Evolutionary conservation across 176 grass and related monocot species (phyloP).

Genomic region (Ampelocalamus luodianensis): DNA sequence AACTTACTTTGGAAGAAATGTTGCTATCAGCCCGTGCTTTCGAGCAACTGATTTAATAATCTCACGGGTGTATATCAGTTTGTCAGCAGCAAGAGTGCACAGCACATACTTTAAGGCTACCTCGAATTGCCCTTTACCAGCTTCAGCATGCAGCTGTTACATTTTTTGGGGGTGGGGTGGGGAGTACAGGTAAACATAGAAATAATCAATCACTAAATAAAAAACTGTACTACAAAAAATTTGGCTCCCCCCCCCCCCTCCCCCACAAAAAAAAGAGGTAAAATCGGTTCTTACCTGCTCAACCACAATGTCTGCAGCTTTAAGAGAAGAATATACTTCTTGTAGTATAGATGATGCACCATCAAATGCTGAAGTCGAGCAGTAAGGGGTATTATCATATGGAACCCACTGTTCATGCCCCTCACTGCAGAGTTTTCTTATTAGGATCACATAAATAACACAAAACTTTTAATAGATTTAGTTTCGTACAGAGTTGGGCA

Average conservation of each 20-base stretch:
- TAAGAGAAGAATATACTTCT: constrained; percentile 80
- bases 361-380: constrained; percentile 88
- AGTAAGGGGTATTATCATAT: constrained; percentile 82
- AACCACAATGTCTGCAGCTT: constrained; percentile 70
- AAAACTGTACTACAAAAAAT: neutral
- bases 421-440: constrained; percentile 60
- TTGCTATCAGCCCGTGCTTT: constrained; percentile 79
- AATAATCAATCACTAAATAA: neutral
- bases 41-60: constrained; percentile 85
- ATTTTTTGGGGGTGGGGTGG: neutral
- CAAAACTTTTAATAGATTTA: neutral
- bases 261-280: neutral
- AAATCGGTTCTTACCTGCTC: constrained; percentile 64
- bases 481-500: constrained; percentile 20
- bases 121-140: constrained; percentile 94
- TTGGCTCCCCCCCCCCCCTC: too few relatives aligned
- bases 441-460: constrained; percentile 31
- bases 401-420: constrained; percentile 74
- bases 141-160: constrained; percentile 87
- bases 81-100: constrained; percentile 90
- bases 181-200: neutral
- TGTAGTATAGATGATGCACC: constrained; percentile 69
- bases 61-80: constrained; percentile 89
- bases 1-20: constrained; percentile 96
- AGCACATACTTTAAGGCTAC: constrained; percentile 79